phyloP scores from a whole-genome alignment of 805 yeast species.

The Zygoascus flipseniorum region DNA sequence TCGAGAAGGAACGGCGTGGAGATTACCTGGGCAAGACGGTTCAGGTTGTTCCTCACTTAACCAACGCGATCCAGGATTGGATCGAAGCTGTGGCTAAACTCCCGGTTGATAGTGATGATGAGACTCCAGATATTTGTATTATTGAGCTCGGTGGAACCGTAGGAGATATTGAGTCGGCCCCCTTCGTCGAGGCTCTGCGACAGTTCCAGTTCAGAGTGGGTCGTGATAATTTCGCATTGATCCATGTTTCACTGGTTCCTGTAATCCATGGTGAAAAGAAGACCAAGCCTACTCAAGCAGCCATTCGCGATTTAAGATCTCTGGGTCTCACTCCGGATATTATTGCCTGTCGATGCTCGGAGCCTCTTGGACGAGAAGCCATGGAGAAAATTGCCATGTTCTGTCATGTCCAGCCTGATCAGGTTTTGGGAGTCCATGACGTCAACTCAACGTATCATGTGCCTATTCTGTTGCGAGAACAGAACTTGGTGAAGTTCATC shows the following conservation, averaged over 20 bases:
- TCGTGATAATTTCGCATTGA: constrained; percentile 82
- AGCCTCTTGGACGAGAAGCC: constrained; percentile 72
- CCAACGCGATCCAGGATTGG: constrained; percentile 98
- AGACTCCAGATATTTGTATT: constrained; percentile 92
- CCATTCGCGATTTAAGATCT: constrained; percentile 92
- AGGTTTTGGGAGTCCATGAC: constrained; percentile 94
- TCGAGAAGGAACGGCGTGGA: constrained; percentile 90
- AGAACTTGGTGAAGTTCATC: constrained; percentile 70
- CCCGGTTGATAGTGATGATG: constrained; percentile 85
- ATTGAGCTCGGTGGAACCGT: constrained; percentile 98
- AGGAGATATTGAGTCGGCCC: constrained; percentile 98
- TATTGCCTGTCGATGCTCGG: constrained; percentile 95
- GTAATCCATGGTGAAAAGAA: constrained; percentile 98
- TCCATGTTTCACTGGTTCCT: constrained; percentile 95
- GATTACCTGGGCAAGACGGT: constrained; percentile 99
- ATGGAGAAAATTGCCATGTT: constrained; percentile 96
- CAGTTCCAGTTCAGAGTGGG: constrained; percentile 99
- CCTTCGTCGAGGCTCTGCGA: constrained; percentile 97
- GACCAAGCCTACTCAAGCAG: constrained; percentile 99
- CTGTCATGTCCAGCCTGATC: constrained; percentile 98
- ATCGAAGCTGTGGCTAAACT: constrained; percentile 83
- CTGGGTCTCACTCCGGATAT: constrained; percentile 92
- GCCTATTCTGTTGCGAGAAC: constrained; percentile 83
- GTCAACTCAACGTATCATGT: constrained; percentile 96
- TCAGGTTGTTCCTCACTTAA: constrained; percentile 96